Conservation (phyloP, 208 protist species). For the Trypanosoma vivax region DNA sequence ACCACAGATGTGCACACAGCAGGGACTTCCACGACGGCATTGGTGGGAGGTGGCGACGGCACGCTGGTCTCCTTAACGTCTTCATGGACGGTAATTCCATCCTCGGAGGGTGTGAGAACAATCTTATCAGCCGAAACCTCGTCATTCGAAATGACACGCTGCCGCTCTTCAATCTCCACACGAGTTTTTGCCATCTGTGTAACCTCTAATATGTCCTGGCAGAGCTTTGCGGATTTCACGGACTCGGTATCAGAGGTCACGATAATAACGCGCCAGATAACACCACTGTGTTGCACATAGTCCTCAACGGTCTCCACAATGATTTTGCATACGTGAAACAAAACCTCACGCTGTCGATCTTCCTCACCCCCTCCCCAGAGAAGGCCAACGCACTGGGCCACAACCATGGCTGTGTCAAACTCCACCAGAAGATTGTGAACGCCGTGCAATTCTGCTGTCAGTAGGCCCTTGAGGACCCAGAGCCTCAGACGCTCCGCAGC, state of each 20-base stretch:
- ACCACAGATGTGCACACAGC: neutral
- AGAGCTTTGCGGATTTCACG: constrained; percentile 14
- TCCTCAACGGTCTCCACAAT: constrained; percentile 80
- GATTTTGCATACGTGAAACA: constrained; percentile 81
- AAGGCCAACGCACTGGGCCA: constrained; percentile 63
- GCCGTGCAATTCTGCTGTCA: constrained; percentile 57
- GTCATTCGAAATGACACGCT: constrained; percentile 3
- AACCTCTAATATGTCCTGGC: constrained; percentile 37
- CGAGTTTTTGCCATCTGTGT: constrained; percentile 35
- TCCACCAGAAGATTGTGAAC: constrained; percentile 67
- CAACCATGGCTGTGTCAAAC: constrained; percentile 56
- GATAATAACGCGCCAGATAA: constrained; percentile 72
- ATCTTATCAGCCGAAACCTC: neutral
- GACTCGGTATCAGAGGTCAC: constrained; percentile 36
- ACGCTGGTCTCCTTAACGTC: constrained; percentile 1
- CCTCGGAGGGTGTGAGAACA: constrained; percentile 4
- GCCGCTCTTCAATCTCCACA: constrained; percentile 32
- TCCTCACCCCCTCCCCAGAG: constrained; percentile 42
- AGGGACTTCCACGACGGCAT: neutral
- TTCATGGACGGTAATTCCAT: constrained; percentile 2
- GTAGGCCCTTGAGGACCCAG: constrained; percentile 73
- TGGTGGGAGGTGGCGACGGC: no score
- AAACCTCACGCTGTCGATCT: constrained; percentile 31
- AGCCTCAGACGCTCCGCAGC: constrained; percentile 70
- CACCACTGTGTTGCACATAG: constrained; percentile 81